Base-by-base conservation (phyloP, 805 yeast genomes). In the Nakazawaea molendinolei region DNA sequence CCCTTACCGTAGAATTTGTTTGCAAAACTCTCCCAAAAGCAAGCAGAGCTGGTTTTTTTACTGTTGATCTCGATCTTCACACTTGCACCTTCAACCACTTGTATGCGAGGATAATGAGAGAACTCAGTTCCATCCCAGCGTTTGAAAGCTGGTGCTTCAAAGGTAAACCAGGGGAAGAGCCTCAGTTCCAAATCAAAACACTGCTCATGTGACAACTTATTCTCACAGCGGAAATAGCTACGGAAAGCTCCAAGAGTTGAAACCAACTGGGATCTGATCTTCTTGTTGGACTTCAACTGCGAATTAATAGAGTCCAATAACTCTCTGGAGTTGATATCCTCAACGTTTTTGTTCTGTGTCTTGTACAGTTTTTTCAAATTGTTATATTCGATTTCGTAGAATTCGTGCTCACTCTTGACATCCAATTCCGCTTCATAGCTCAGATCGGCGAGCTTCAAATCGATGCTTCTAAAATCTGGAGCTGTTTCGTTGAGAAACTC, bases 1-100 rank as follows among this genome's bases (percentile, higher is more conserved):
- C 85, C 85, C 39, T 54, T 55, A 3, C 76, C 78, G 8, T 54
- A 52, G 21, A 57, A 42, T 21, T 51, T 44, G 8, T 42, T 30
- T 22, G 54, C 55, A 23, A 60, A 41, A 5, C 34, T 55, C 53
- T 14, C 58, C 39, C 35, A 32, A 21, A 31, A 36, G 16, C 40
- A 36, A 18, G 26, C n/a, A n/a, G n/a, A n/a, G n/a, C n/a, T n/a
- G n/a, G n/a, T n/a, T n/a, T n/a, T n/a, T n/a, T n/a, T n/a, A n/a
- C n/a, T n/a, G n/a, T n/a, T n/a, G n/a, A 14, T 5, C 12, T 25
- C 18, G 18, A 4, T 14, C 6, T 8, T 5, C 19, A 15, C 8
- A 8, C 18, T 27, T 19, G 5, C 25, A 9, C 25, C 17, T 14
- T 16, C 24, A 12, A 19, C n/a, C 5, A 26, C 8, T 15, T 31